Evolutionary conservation across 805 yeast species (phyloP), one percentile per base, ranked within the genome.

Genomic region (Priceomyces haplophilus): DNA sequence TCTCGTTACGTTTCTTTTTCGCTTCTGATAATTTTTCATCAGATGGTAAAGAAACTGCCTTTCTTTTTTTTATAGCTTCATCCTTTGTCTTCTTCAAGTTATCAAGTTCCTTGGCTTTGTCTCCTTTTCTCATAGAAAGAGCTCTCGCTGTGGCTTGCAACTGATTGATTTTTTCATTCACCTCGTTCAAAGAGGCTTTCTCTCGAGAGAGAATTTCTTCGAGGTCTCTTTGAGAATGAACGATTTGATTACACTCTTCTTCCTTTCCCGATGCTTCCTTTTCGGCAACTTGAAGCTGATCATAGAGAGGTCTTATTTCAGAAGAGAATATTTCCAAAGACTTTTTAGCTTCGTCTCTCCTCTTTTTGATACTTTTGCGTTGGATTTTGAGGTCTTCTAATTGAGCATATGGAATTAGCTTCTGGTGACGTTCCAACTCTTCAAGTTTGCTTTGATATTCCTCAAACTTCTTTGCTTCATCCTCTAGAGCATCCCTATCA

Each of bases 381-480:
- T 54, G 56, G 8, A 53, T 54, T 31, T 64, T 66, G 40, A 68
- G 63, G 40, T 71, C 75, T 27, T 65, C 61, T 5, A 61, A 53
- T 47, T 64, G 62, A 1, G 71, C 75, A 45, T 63, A 71, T 2
- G 76, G 76, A 19, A 71, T 51, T 30, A 69, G 55, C 43, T 55
- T 73, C 56, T 55, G 67, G 55, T 59, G 75, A 46, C 46, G 62
- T 15, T 49, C 62, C 42, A 59, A 59, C 41, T 67, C 75, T 59
- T 49, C 57, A 39, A 56, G 66, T 43, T 79, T 75, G 23, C 64
- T 64, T 48, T 75, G 69, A 46, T 65, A 80, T 33, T 69, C 75
- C 48, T 73, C 64, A 44, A 73, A 54, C 57, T 71, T 51, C 56
- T 72, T 38, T 0, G 79, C 85, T 41, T 73, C 76, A 24, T 65